Percentiles rank a stretch among this genome's conserved stretches.
Conservation (phyloP, 768 basidiomycete genomes). For the Lactarius evosmus region DNA sequence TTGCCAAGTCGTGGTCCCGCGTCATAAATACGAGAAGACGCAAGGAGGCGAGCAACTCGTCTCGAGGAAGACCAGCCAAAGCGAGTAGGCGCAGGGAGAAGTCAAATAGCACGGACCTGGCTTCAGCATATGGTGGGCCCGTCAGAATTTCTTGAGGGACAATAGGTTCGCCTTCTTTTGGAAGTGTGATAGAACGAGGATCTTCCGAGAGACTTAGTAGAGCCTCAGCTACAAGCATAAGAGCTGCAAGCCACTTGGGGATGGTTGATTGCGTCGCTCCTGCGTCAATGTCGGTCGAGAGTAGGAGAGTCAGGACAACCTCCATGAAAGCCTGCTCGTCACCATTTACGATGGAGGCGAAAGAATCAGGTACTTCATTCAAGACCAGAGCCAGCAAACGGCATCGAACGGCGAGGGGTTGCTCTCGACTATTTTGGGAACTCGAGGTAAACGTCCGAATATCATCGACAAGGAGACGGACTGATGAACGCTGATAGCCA, state of each 20-base stretch:
- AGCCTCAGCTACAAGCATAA: constrained; percentile 82
- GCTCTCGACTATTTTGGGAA: constrained; percentile 68
- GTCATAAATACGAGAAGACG: constrained; percentile 85
- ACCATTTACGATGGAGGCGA: constrained; percentile 43
- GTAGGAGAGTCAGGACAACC: constrained; percentile 60
- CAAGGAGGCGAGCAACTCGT: constrained; percentile 78
- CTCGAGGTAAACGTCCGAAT: constrained; percentile 63
- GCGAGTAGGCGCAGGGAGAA: constrained; percentile 71
- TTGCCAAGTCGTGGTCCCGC: constrained; percentile 60
- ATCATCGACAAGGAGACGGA: constrained; percentile 73
- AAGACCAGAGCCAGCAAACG: constrained; percentile 83
- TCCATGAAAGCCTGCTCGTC: constrained; percentile 62
- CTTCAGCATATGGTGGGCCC: constrained; percentile 61
- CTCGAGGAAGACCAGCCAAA: constrained; percentile 61
- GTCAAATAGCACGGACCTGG: constrained; percentile 67
- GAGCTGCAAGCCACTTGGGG: constrained; percentile 86
- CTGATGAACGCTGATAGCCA: constrained; percentile 58
- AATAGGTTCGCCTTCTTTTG: constrained; percentile 68
- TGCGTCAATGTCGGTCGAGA: constrained; percentile 50
- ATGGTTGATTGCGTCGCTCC: constrained; percentile 52
- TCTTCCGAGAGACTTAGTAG: constrained; percentile 75
- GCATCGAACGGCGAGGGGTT: constrained; percentile 75
- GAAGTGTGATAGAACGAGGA: constrained; percentile 59
- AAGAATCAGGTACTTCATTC: constrained; percentile 64
- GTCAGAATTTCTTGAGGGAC: constrained; percentile 47